Evolutionary conservation across 768 basidiomycete genomes (phyloP), one percentile per base, ranked within the genome.

Genomic region (Calocybe cyanea): DNA sequence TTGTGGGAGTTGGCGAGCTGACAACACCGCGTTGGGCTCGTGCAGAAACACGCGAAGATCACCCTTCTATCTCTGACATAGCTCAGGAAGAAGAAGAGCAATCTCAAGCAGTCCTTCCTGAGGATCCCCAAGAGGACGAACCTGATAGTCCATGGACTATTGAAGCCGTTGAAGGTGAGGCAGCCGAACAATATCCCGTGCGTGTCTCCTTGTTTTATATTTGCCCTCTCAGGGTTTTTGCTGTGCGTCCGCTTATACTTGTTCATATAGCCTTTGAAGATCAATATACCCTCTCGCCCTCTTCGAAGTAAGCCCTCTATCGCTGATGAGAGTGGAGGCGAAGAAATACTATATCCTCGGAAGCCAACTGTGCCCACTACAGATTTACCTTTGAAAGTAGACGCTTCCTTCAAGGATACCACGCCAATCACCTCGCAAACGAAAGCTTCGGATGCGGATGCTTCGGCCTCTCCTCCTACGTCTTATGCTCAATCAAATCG

Each of bases 1-100:
- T 98, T 32, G 81, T 98, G 43, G 96, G 96, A 19, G 88, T 98
- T 4, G 96, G 96, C 30, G 96, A 99, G 66, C 79, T 98, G 24
- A 73, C 92, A 15, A 99, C 96, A n/a, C 96, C 96, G 38, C 80
- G 93, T 50, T 99, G 93, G 94, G 77, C 77, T 49, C 78, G 78
- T 59, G 62, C 68, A 21, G 73, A 76, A 38, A 64, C 69, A 28
- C 63, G 64, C 53, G 73, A 63, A 42, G 55, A 62, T 45, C 71
- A 63, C 21, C 43, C 41, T 42, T 64, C 60, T 25, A 55, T 49
- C 48, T 63, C 61, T 34, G 57, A 53, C 28, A 44, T 49, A 19
- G 51, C 50, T 3, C 51, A 57, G n/a, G 62, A 67, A 44, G 58
- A 52, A 5, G 73, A 72, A 43, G 62, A 58, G 17, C 76, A 76